Evolutionary conservation across 306 rosid species (phyloP).

Genomic region (Quillaja saponaria): DNA sequence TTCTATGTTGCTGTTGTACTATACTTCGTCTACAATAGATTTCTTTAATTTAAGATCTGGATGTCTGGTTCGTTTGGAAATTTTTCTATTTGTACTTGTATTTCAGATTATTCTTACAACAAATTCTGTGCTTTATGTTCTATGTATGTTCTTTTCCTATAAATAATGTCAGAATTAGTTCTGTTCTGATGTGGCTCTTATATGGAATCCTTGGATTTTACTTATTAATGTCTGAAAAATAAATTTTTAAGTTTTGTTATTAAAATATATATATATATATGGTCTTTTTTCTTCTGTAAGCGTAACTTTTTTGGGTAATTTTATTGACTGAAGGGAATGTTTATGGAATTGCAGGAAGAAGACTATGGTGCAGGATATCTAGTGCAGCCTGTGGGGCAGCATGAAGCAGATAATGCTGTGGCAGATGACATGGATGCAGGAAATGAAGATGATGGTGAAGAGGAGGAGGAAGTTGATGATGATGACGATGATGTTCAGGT

Average conservation of each 20-base stretch:
- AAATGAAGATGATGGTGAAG: constrained; percentile 54
- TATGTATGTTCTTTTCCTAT: too few species aligned
- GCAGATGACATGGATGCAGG: constrained; percentile 48
- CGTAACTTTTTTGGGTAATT: background rate
- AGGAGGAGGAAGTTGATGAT: constrained; percentile 63
- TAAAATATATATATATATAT: background rate
- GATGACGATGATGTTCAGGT: constrained; percentile 56
- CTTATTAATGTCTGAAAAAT: background rate
- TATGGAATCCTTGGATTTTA: background rate
- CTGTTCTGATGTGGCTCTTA: background rate
- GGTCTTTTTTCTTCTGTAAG: background rate
- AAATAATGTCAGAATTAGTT: background rate
- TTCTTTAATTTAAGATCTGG: too few species aligned
- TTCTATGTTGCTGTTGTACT: too few species aligned
- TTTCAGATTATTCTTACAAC: too few species aligned
- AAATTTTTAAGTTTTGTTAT: background rate
- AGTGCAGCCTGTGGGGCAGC: constrained; percentile 78
- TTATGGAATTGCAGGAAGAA: constrained; percentile 63
- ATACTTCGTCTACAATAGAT: too few species aligned
- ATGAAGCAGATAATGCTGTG: constrained; percentile 53
- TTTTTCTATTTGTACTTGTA: too few species aligned
- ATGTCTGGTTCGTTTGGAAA: too few species aligned
- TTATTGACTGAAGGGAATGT: background rate
- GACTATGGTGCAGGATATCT: constrained; percentile 78
- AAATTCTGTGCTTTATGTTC: too few species aligned